Conservation (phyloP, 106 monocot species). For the Vanilla planifolia region DNA sequence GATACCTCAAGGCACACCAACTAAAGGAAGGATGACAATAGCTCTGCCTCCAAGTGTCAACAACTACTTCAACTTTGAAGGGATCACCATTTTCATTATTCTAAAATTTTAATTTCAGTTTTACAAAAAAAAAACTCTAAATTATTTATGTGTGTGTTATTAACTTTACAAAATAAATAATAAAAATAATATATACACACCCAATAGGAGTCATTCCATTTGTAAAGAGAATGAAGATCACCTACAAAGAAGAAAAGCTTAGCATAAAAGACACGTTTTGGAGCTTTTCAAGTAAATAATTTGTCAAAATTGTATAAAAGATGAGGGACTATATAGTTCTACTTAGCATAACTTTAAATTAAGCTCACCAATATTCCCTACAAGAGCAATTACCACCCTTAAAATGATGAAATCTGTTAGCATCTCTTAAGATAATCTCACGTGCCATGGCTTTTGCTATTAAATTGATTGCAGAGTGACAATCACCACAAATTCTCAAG, state of each 20-base stretch:
- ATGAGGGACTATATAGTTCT: background rate
- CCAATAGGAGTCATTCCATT: background rate
- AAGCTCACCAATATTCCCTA: constrained; percentile 65
- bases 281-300: background rate
- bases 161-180: too few species aligned
- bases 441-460: constrained; percentile 44
- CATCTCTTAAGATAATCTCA: constrained; percentile 78
- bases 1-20: too few species aligned
- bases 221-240: background rate
- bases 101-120: too few species aligned
- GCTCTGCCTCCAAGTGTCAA: too few species aligned
- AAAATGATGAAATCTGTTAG: constrained; percentile 86
- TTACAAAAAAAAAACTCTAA: too few species aligned
- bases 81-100: too few species aligned
- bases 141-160: too few species aligned
- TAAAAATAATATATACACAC: too few species aligned
- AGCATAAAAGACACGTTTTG: background rate
- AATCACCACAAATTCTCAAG: constrained; percentile 76
- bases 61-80: too few species aligned
- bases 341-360: background rate
- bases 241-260: background rate
- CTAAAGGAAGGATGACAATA: too few species aligned
- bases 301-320: background rate
- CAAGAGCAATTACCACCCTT: constrained; percentile 73
- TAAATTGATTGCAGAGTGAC: constrained; percentile 67